These are phyloP conservation scores for Solanum aculeatissimum DNA, from an alignment of 305 asterid genomes.

Conservation along the genomic window DNA sequence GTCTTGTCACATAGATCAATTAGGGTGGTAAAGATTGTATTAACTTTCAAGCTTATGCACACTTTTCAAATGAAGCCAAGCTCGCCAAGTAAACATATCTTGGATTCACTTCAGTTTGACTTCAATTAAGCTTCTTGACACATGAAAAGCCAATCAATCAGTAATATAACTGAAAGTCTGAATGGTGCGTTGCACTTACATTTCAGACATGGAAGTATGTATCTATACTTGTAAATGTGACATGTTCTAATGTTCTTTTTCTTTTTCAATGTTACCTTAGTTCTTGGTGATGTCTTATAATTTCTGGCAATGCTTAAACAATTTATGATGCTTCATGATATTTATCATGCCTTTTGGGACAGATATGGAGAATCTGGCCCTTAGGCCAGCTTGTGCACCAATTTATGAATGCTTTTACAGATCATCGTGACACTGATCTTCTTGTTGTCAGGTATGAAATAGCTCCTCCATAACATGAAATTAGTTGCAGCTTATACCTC, in stretches of 20 bases:
- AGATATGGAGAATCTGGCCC: slow-evolving; percentile 98
- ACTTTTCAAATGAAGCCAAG: background rate
- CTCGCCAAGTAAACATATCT: background rate
- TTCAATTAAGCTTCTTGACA: background rate
- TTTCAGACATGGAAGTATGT: background rate
- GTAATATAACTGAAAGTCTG: background rate
- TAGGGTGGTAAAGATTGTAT: background rate
- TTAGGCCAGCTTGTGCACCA: slow-evolving; percentile 76
- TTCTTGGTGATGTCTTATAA: background rate
- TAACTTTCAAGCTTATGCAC: background rate
- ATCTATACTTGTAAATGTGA: background rate
- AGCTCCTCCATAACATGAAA: background rate
- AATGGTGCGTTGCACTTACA: background rate
- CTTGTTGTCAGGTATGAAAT: slow-evolving; percentile 70
- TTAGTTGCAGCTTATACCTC: background rate
- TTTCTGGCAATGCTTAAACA: background rate
- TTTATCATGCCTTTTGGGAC: slow-evolving; percentile 10
- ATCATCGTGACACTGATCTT: slow-evolving; percentile 98
- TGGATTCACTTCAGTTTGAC: background rate
- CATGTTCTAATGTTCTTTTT: background rate
- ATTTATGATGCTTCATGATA: background rate
- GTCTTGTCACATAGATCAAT: background rate
- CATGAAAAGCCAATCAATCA: background rate
- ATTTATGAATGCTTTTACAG: slow-evolving; percentile 96
- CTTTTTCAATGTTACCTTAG: background rate